Conservation (phyloP, 179 eudicot species). For the Corrigiola litoralis region DNA sequence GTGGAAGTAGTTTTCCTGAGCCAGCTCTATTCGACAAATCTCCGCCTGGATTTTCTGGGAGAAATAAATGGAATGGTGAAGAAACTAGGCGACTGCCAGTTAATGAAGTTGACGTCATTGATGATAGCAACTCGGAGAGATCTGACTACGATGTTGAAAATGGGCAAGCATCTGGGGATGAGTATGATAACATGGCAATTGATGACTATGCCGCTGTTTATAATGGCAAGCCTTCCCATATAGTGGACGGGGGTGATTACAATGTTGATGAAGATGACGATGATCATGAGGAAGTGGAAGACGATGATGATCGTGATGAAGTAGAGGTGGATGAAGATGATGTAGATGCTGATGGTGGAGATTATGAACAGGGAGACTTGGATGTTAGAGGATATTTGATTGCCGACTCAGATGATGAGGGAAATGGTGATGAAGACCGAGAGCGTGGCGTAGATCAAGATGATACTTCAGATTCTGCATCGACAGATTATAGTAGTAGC, state of each 20-base stretch:
- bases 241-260: constrained; percentile 28
- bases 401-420: constrained; percentile 54
- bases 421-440: constrained; percentile 22
- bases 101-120: constrained; percentile 31
- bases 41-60: constrained; percentile 30
- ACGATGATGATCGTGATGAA: constrained; percentile 16
- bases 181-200: constrained; percentile 36
- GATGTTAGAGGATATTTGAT: constrained; percentile 49
- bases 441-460: constrained; percentile 31
- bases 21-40: constrained; percentile 29
- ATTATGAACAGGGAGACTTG: constrained; percentile 35
- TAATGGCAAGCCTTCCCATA: constrained; percentile 28
- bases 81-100: constrained; percentile 20
- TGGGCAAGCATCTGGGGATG: constrained; percentile 42
- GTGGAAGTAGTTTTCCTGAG: constrained; percentile 20
- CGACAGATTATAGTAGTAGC: constrained; percentile 57
- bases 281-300: constrained; percentile 19
- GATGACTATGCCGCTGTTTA: constrained; percentile 38
- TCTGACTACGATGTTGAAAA: constrained; percentile 51
- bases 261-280: constrained; percentile 36
- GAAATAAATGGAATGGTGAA: constrained; percentile 42
- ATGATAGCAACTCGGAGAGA: constrained; percentile 55
- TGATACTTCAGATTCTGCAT: constrained; percentile 38
- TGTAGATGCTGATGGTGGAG: constrained; percentile 37
- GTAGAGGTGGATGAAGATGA: constrained; percentile 37